phyloP scores from a whole-genome alignment of 1,139 yeast genomes.

The Hansenula sp. region DNA sequence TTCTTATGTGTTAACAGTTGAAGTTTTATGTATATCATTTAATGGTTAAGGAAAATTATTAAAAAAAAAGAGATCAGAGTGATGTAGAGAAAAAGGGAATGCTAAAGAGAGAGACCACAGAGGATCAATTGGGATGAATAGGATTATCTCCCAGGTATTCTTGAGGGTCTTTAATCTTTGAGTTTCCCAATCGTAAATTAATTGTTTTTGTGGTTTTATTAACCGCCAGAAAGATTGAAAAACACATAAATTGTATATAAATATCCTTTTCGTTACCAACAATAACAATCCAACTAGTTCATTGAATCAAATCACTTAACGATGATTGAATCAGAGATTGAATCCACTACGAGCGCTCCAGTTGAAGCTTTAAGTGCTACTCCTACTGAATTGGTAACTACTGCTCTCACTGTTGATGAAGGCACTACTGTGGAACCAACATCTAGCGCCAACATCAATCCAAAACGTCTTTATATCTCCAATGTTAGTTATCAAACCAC shows the following conservation, averaged over 20 bases:
- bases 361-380: neutral
- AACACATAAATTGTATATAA: too few relatives aligned
- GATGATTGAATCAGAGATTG: neutral
- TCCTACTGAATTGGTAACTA: neutral
- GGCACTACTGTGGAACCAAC: neutral
- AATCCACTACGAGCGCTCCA: neutral
- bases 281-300: neutral
- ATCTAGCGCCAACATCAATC: conserved; percentile 4
- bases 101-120: too few relatives aligned
- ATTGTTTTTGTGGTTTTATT: too few relatives aligned
- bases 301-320: too few relatives aligned
- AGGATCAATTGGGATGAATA: too few relatives aligned
- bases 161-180: too few relatives aligned
- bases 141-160: too few relatives aligned
- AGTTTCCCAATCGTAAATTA: too few relatives aligned
- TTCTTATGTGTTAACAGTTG: conserved; percentile 8
- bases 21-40: conserved; percentile 20
- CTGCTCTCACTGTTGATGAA: neutral
- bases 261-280: too few relatives aligned
- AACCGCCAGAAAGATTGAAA: too few relatives aligned
- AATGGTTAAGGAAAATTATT: conserved; percentile 15
- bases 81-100: neutral
- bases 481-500: conserved; percentile 49
- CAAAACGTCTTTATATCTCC: conserved; percentile 40
- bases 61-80: neutral